Conservation (phyloP, 2,329 filamentous ascomycete species). For the Fusarium buharicum region DNA sequence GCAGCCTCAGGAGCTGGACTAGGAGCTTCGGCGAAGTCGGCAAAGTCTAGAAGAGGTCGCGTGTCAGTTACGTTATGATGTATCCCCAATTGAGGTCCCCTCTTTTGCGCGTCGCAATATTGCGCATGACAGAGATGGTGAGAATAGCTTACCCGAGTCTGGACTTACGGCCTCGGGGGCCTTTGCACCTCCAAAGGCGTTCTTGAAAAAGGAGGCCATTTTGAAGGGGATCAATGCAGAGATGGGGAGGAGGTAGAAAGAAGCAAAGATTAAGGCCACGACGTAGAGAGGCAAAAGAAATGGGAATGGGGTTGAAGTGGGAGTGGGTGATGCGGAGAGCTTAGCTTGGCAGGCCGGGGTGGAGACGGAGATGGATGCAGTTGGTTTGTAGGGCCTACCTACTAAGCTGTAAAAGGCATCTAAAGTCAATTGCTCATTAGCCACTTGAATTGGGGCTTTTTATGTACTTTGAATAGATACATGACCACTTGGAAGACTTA, state of each 20-base stretch:
- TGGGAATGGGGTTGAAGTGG: slow-evolving; percentile 27
- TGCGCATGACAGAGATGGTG: slow-evolving; percentile 15
- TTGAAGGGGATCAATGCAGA: slow-evolving; percentile 42
- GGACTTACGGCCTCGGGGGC: slow-evolving; percentile 58
- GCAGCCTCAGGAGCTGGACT: slow-evolving; percentile 68
- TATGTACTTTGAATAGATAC: not conserved
- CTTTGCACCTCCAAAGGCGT: slow-evolving; percentile 75
- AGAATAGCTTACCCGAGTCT: slow-evolving; percentile 69
- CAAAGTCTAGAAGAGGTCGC: slow-evolving; percentile 74
- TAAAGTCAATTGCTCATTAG: slow-evolving; percentile 16
- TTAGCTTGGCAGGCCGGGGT: slow-evolving; percentile 35
- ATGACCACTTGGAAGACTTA: not conserved
- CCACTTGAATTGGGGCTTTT: not conserved
- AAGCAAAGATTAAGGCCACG: slow-evolving; percentile 40
- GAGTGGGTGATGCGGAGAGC: slow-evolving; percentile 38
- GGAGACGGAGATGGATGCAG: slow-evolving; percentile 35
- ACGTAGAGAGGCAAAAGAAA: slow-evolving; percentile 42
- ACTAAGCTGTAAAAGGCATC: slow-evolving; percentile 29
- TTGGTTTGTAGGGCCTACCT: too few species aligned
- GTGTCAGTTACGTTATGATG: slow-evolving; percentile 42
- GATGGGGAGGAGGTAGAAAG: slow-evolving; percentile 33
- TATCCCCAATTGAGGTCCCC: not conserved
- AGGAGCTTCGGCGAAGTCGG: slow-evolving; percentile 86
- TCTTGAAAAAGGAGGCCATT: slow-evolving; percentile 72
- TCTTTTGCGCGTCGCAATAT: slow-evolving; percentile 30